Percentiles rank a stretch among this genome's conserved stretches.
Conservation (phyloP, 768 basidiomycete species). For the Russula compacta region DNA sequence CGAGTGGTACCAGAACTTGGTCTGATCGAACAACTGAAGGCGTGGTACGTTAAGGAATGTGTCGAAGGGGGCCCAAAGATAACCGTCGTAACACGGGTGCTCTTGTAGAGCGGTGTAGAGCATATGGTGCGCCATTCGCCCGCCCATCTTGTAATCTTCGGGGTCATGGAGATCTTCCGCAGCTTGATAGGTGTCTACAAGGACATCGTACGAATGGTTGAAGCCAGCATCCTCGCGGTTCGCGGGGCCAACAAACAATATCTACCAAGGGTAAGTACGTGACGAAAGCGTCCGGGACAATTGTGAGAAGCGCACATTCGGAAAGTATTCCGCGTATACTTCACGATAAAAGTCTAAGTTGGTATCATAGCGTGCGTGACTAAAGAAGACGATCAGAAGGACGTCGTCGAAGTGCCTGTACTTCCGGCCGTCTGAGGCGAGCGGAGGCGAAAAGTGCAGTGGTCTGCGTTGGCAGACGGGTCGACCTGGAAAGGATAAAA, state of each 20-base stretch:
- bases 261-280: conserved; percentile 24
- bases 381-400: conserved; percentile 42
- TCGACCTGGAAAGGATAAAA: neutral
- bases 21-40: conserved; percentile 37
- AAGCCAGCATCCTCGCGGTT: conserved; percentile 40
- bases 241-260: conserved; percentile 40
- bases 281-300: neutral
- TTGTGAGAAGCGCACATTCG: conserved; percentile 31
- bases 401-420: conserved; percentile 35
- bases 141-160: conserved; percentile 34
- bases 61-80: conserved; percentile 46
- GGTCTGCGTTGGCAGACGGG: conserved; percentile 23
- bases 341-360: conserved; percentile 40
- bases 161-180: conserved; percentile 33
- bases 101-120: conserved; percentile 38
- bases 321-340: conserved; percentile 41
- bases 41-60: conserved; percentile 42
- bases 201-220: conserved; percentile 40
- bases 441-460: conserved; percentile 17
- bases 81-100: conserved; percentile 39
- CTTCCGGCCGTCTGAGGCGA: conserved; percentile 15
- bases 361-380: conserved; percentile 38
- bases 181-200: conserved; percentile 39
- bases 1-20: conserved; percentile 42
- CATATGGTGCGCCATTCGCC: conserved; percentile 48